phyloP scores from a whole-genome alignment of 2,329 filamentous ascomycete species.

The Colletotrichum cordylinicola region DNA sequence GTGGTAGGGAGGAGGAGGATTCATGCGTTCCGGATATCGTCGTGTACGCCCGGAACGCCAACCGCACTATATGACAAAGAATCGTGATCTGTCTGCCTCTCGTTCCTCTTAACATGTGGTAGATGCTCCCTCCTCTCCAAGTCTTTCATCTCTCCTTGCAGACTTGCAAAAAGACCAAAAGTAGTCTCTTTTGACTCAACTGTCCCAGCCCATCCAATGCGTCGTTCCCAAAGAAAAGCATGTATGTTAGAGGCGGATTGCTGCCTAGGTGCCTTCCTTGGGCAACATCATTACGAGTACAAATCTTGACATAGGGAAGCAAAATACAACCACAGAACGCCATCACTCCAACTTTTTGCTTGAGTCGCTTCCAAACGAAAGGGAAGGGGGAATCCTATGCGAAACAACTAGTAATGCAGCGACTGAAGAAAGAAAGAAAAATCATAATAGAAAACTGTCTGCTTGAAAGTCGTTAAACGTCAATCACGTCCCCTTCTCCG shows the following conservation, averaged over 20 bases:
- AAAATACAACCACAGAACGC: neutral
- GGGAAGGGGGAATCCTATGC: neutral
- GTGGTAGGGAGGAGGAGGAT: neutral
- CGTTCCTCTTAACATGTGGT: neutral
- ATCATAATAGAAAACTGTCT: neutral
- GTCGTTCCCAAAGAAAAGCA: neutral
- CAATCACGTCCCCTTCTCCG: constrained; percentile 5
- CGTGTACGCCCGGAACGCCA: constrained; percentile 20
- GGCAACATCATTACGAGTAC: neutral
- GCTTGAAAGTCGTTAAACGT: neutral
- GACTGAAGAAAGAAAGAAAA: neutral
- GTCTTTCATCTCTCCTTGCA: neutral
- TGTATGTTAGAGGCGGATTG: neutral
- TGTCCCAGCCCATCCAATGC: neutral
- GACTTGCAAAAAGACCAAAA: neutral
- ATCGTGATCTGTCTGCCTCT: neutral
- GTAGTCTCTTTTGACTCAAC: neutral
- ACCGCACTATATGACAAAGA: neutral
- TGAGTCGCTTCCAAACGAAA: constrained; percentile 13
- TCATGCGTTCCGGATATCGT: constrained; percentile 1
- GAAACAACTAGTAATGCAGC: neutral
- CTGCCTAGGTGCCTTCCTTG: neutral
- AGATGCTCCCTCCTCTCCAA: neutral
- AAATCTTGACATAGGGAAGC: neutral
- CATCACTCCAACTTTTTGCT: constrained; percentile 15